Base-by-base conservation (phyloP, 768 basidiomycete genomes). In the Cubamyces sp. region DNA sequence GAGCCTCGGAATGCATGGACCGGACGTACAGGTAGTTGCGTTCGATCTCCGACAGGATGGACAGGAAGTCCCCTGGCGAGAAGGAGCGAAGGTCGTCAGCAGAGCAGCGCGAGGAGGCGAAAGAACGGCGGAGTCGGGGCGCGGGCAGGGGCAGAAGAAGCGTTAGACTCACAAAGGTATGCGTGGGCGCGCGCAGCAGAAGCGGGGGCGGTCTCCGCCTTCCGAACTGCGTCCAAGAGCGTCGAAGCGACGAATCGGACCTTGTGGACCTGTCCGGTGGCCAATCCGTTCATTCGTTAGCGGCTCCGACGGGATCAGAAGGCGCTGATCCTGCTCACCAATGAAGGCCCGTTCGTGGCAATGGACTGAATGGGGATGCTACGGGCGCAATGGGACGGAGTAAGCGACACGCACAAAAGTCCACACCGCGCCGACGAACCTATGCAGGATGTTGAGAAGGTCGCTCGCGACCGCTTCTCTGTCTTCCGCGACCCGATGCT, bases 361-460 rank as follows among this genome's bases (percentile, higher is more conserved):
- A 96, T 94, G 34, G 92, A 92, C 74, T 94, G 92, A 57, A 96
- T 94, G 18, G 94, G 94, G 67, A 96, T 95, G 69, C 90, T 93
- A 66, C 47, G 63, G 43, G 56, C 37, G 41, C 57, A 59, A 52
- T 37, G 54, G 42, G 59, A 21, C 50, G 16, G 15, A 46, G 54
- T 61, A 60, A 50, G 57, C 26, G 57, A 55, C 47, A 39, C 45
- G 55, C 49, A 34, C 34, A 52, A 42, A 53, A 26, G 57, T 23
- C 41, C 9, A 51, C 41, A 26, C 37, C 50, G 34, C 21, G 54
- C 30, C 12, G 25, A 64, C 74, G 66, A 62, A 87, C 90, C 87
- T 90, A 68, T 94, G 92, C 64, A 96, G 80, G 58, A 95, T 90
- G 65, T 88, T 89, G 64, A 96, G 79, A 61, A 96, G 80, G 70